Conservation (phyloP, 768 basidiomycete genomes). For the Russula dissimulans region DNA sequence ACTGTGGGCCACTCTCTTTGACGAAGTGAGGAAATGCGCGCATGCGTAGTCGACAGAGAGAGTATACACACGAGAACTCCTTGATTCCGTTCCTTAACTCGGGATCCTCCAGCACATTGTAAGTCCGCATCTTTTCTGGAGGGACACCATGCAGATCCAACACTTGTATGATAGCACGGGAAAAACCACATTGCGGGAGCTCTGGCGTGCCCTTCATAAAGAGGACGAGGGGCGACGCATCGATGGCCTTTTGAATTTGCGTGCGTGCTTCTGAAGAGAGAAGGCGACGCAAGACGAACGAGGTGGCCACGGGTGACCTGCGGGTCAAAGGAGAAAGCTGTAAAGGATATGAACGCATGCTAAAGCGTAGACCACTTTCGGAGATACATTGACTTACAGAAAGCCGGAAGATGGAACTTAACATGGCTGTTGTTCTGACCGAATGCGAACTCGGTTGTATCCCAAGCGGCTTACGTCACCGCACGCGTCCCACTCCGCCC, state of each 20-base stretch:
- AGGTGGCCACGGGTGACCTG: slow-evolving; percentile 19
- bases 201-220: slow-evolving; percentile 98
- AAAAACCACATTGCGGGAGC: slow-evolving; percentile 89
- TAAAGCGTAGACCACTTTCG: neutral
- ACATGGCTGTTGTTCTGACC: neutral
- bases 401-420: slow-evolving; percentile 3
- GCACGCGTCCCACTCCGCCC: too few relatives aligned
- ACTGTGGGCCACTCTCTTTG: slow-evolving; percentile 94
- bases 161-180: slow-evolving; percentile 85
- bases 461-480: too few relatives aligned
- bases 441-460: too few relatives aligned
- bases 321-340: slow-evolving; percentile 14
- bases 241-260: slow-evolving; percentile 65
- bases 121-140: slow-evolving; percentile 74
- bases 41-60: neutral
- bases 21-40: neutral
- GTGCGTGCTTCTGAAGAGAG: slow-evolving; percentile 54
- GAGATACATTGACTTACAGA: neutral
- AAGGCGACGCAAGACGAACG: slow-evolving; percentile 33
- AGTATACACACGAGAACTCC: slow-evolving; percentile 82
- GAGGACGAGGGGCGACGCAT: slow-evolving; percentile 72
- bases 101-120: slow-evolving; percentile 79
- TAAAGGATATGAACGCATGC: neutral
- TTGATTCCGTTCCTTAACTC: slow-evolving; percentile 85
- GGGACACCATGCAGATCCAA: slow-evolving; percentile 79